These are phyloP conservation scores for Podosphaera fusca DNA, from an alignment of 2,329 filamentous ascomycete genomes.

Conservation along the genomic window DNA sequence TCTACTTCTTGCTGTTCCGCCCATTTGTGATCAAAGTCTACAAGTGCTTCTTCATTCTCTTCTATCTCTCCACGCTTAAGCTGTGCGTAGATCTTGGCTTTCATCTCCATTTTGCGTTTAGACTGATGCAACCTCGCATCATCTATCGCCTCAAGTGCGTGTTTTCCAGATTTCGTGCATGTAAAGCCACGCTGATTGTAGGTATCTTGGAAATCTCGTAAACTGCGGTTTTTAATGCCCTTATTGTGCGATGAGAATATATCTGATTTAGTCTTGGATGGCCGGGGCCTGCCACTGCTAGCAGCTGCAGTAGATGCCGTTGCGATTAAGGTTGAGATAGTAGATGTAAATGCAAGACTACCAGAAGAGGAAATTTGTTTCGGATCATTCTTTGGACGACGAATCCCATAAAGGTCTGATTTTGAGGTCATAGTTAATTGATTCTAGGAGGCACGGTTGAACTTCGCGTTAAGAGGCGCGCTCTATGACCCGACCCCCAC, in stretches of 20 bases:
- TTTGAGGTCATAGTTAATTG: slow-evolving; percentile 22
- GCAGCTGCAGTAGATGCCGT: slow-evolving; percentile 19
- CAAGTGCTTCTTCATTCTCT: slow-evolving; percentile 39
- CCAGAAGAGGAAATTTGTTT: slow-evolving; percentile 48
- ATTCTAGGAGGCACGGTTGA: background rate
- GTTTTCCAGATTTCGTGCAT: slow-evolving; percentile 32
- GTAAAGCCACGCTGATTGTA: slow-evolving; percentile 24
- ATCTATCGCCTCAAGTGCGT: slow-evolving; percentile 39
- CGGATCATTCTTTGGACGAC: slow-evolving; percentile 40
- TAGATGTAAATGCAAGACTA: slow-evolving; percentile 67
- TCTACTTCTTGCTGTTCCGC: slow-evolving; percentile 35
- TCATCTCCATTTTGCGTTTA: slow-evolving; percentile 68
- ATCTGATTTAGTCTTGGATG: slow-evolving; percentile 36
- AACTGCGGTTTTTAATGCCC: slow-evolving; percentile 36
- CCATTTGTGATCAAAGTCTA: slow-evolving; percentile 96
- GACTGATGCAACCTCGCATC: slow-evolving; percentile 34
- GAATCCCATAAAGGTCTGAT: slow-evolving; percentile 53
- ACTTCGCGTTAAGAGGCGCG: background rate
- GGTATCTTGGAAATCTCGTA: slow-evolving; percentile 28
- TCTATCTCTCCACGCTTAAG: slow-evolving; percentile 68
- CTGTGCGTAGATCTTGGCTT: slow-evolving; percentile 66
- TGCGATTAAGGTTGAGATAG: slow-evolving; percentile 62
- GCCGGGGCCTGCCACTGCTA: slow-evolving; percentile 26
- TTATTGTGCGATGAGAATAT: slow-evolving; percentile 47
- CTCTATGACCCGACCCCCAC: background rate